Conservation (phyloP, 73 alveolate species). For the Tetrahymena thermophila region DNA sequence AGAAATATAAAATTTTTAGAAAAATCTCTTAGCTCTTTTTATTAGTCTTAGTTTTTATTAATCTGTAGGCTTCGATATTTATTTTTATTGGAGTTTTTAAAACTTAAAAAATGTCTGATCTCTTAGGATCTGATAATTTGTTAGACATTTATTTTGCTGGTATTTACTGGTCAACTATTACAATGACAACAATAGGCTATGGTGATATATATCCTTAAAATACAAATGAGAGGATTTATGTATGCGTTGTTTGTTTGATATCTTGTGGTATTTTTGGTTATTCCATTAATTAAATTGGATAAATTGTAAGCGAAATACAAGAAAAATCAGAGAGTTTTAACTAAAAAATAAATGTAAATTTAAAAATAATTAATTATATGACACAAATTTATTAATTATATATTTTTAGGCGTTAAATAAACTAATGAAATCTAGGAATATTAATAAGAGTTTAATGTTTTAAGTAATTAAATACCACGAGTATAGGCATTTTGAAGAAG, state of each 20-base stretch:
- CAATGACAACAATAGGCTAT: conserved; percentile 73
- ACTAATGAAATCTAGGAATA: conserved; percentile 13
- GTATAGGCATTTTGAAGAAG: conserved; percentile 45
- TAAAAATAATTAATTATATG: neutral
- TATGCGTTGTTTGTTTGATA: conserved; percentile 27
- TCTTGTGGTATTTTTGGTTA: conserved; percentile 44
- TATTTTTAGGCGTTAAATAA: conserved; percentile 51
- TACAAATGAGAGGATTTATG: conserved; percentile 61
- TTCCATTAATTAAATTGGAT: conserved; percentile 28
- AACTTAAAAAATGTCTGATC: neutral
- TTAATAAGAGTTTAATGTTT: neutral
- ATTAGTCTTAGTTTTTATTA: neutral
- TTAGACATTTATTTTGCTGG: conserved; percentile 50
- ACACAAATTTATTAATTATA: no score
- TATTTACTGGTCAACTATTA: conserved; percentile 70
- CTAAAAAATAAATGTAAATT: neutral
- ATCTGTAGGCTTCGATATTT: neutral
- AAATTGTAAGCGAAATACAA: neutral
- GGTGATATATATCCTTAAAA: conserved; percentile 75
- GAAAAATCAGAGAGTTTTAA: neutral
- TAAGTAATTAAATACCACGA: conserved; percentile 66
- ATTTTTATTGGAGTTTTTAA: neutral
- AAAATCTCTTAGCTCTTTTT: neutral
- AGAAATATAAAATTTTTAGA: neutral
- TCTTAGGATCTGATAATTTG: neutral